Base-by-base conservation (phyloP, 352 stramenopile genomes). In the Peronospora destructor region DNA sequence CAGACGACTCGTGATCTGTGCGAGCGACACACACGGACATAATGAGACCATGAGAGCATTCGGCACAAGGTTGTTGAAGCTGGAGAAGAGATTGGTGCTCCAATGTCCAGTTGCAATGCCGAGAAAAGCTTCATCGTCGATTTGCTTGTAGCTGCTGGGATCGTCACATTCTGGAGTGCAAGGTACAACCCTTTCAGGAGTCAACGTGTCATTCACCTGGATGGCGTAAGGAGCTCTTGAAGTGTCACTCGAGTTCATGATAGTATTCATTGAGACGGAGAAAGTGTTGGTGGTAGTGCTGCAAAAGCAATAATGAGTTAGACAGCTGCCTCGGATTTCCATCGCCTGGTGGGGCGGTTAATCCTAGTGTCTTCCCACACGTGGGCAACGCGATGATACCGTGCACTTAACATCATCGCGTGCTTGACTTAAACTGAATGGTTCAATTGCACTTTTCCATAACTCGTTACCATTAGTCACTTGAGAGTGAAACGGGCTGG, bases 21-120 rank as follows among this genome's bases (percentile, higher is more conserved):
- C 70, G 28, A 81, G 17, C 16, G 70, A 75, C 29, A 86, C 64
- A 37, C 75, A 86, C 23, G 72, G 70, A 53, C 75, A 86, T 36
- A 68, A 62, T 13, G 53, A 69, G 7, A 52, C 52, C 70, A 79
- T 76, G 40, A 79, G 32, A 28, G 51, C 51, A 56, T 86, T 86
- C 30, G 70, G 68, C 29, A 81, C 63, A 40, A 62, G 55, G 48
- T 70, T 28, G 25, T 69, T 48, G 45, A 74, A 71, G 57, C 71
- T 80, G 29, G 25, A 46, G 41, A 74, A 84, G 26, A 85, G 59
- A 12, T 43, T 43, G 2, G 56, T 47, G 13, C 36, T 53, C 64
- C 60, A 73, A 26, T 55, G 50, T 2, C 64, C 64, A n/a, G 51
- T 63, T 13, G 56, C 36, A 29, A 68, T 61, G 0, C 43, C 60